Base-by-base conservation (phyloP, 2,329 filamentous ascomycete genomes). In the Colletotrichum gigasporum region DNA sequence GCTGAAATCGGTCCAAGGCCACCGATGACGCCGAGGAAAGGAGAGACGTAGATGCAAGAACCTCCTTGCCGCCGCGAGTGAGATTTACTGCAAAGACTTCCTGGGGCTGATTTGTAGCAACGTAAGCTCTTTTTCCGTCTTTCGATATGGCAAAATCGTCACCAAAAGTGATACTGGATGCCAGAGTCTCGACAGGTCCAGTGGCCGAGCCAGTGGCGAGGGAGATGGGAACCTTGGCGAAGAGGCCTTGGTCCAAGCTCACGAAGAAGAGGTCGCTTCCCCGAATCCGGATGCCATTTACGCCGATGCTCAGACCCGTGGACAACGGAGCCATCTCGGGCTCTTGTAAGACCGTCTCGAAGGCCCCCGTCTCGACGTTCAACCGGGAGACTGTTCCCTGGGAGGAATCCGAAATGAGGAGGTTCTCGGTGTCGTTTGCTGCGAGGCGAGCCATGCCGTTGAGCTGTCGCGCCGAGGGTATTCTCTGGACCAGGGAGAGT, bases 361-460 rank as follows among this genome's bases (percentile, higher is more conserved):
- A 57, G 1, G 18, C 10, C 9, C 68, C 69, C 1, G 66, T 69
- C 3, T 8, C 3, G 0, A 69, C 67, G 24, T 71, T 45, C 2
- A 68, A 35, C 18, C 67, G 65, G 34, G 63, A 51, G 20, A 71
- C 44, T 5, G 39, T 58, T 0, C 71, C 71, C 1, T 32, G 48
- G 10, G 53, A 53, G 30, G 69, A 70, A 20, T 71, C 71, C 1
- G 63, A 70, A 35, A 66, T 67, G 34, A 73, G 58, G 6, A 73
- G 45, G 20, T 67, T 64, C 22, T 68, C 51, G 2, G 57, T 50
- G 22, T 60, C n/a, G 2, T 51, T 26, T 0, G 63, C 67, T 9
- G 41, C 30, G 3, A 73, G 59, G 2, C 60, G 63, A 3, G 62
- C 54, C 65, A 73, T 66, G 56, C 71, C 71, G 37, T 72, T 72